Base-by-base conservation (phyloP, 345 rosid genomes). In the Brassica napus region DNA sequence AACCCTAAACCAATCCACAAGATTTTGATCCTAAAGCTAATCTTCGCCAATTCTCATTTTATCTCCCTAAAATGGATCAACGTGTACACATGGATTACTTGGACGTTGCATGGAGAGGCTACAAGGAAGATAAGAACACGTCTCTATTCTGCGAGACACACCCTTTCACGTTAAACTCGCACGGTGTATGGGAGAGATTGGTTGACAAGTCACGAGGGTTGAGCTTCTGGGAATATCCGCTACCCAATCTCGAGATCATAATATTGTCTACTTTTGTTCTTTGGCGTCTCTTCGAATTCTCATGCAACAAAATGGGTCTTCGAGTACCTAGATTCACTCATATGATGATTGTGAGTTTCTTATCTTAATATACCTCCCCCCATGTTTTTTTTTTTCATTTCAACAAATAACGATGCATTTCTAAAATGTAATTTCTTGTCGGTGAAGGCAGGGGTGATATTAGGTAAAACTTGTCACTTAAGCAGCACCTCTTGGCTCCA, bases 151-250 rank as follows among this genome's bases (percentile, higher is more conserved):
- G 83, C 73, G 77, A 75, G 73, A 12, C 73, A 66, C 79, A 71
- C 2, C 83, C 83, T 47, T 7, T 1, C 18, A 34, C 28, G n/a
- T 30, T 76, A 64, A 74, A 74, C 67, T 82, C 82, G 10, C 24
- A 52, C 4, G 84, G 84, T 2, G 2, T 82, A 54, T 77, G 84
- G 84, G 84, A 82, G 30, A 71, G 14, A 15, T 26, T 55, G 55
- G 39, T 0, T 63, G 26, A 35, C 73, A 39, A 68, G 55, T 2
- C 42, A 67, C 64, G 11, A 54, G 82, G 64, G 8, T 63, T 72
- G 79, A 37, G 14, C 15, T 72, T 82, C 15, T 82, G 82, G 84
- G 82, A 73, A 57, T 82, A 82, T 62, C 81, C 84, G 0, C 69
- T 82, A 8, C 82, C 84, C 0, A 77, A 77, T 68, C 76, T 82